phyloP scores from a whole-genome alignment of 1,139 yeast species.

The Blastobotrys niveus region DNA sequence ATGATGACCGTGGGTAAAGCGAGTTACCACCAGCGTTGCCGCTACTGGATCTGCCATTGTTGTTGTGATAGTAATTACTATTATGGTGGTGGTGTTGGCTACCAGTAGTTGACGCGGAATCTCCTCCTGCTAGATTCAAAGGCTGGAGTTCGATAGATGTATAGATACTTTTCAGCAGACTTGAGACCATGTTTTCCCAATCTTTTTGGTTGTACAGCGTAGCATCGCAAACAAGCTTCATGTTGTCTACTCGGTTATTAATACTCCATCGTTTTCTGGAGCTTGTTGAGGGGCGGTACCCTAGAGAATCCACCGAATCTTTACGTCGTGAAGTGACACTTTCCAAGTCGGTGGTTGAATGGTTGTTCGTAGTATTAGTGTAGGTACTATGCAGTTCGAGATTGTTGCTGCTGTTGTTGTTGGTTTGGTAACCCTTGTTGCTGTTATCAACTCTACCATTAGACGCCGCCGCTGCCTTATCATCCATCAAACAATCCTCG shows the following conservation, averaged over 20 bases:
- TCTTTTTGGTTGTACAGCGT: slow-evolving; percentile 22
- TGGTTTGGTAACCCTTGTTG: slow-evolving; percentile 1
- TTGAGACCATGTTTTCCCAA: slow-evolving; percentile 26
- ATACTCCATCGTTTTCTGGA: slow-evolving; percentile 21
- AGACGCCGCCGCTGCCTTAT: slow-evolving; percentile 3
- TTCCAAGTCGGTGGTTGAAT: slow-evolving; percentile 13
- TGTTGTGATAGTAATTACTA: neutral
- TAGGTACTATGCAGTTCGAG: too few relatives aligned
- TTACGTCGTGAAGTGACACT: slow-evolving; percentile 8
- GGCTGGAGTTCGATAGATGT: slow-evolving; percentile 29
- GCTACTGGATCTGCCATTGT: neutral
- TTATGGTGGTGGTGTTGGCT: slow-evolving; percentile 8
- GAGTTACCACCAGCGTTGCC: neutral
- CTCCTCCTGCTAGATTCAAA: slow-evolving; percentile 22
- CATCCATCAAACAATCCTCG: slow-evolving; percentile 12
- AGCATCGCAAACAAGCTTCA: slow-evolving; percentile 21
- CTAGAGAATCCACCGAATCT: slow-evolving; percentile 16
- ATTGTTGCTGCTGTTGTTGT: neutral
- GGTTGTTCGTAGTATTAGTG: neutral
- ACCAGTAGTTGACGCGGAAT: neutral
- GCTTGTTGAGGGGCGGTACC: slow-evolving; percentile 2
- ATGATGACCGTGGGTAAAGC: slow-evolving; percentile 21
- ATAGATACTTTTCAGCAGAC: slow-evolving; percentile 27
- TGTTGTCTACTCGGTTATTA: slow-evolving; percentile 18
- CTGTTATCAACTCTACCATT: neutral